These are phyloP conservation scores for Sambucus nigra DNA, from an alignment of 129 eudicot species.

Conservation along the genomic window DNA sequence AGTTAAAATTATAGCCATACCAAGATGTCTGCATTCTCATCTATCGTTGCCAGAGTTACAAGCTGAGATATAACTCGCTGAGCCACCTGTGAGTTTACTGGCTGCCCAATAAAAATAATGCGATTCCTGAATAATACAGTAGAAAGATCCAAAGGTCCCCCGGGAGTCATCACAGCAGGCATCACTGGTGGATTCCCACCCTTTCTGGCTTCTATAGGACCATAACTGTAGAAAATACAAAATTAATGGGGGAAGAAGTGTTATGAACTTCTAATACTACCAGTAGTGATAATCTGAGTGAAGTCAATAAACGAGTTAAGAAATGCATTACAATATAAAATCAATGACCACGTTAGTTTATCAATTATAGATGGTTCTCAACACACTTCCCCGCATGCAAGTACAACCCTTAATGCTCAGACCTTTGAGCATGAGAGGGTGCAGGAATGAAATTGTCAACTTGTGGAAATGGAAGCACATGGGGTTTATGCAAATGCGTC, in stretches of 20 bases:
- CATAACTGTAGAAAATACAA: slow-evolving; percentile 35
- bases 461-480: too few species aligned
- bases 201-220: slow-evolving; percentile 55
- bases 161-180: slow-evolving; percentile 95
- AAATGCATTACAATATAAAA: too few species aligned
- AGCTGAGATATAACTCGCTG: slow-evolving; percentile 93
- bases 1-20: slow-evolving; percentile 22
- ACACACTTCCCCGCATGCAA: too few species aligned
- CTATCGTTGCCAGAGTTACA: slow-evolving; percentile 87
- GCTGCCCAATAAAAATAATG: slow-evolving; percentile 75
- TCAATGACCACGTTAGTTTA: too few species aligned
- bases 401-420: too few species aligned
- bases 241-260: neutral
- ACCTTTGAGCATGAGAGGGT: too few species aligned
- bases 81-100: slow-evolving; percentile 65
- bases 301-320: too few species aligned
- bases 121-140: slow-evolving; percentile 83
- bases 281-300: neutral
- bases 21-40: slow-evolving; percentile 84
- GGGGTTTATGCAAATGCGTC: too few species aligned
- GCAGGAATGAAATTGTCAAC: too few species aligned
- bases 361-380: too few species aligned
- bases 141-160: slow-evolving; percentile 89
- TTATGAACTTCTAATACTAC: neutral
- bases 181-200: slow-evolving; percentile 64